phyloP scores from a whole-genome alignment of 2,329 filamentous ascomycete genomes.

The Tolypocladium guangdongense region DNA sequence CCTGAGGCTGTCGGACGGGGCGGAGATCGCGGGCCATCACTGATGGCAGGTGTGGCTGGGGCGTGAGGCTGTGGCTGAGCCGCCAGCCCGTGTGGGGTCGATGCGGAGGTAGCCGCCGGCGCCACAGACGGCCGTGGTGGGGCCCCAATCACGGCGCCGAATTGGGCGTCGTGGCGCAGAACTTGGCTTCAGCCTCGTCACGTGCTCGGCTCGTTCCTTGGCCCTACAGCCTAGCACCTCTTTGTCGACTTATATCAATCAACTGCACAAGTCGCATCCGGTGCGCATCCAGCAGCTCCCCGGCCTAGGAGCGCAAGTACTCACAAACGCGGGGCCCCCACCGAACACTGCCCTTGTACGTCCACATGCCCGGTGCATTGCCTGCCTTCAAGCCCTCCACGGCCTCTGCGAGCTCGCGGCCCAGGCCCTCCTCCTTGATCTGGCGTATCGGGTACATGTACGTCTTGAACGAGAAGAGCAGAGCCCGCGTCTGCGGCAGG shows the following conservation, averaged over 20 bases:
- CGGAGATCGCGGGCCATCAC: neutral
- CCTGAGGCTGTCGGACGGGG: too few relatives aligned
- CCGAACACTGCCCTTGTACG: slow-evolving; percentile 36
- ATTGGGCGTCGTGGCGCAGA: neutral
- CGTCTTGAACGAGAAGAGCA: slow-evolving; percentile 47
- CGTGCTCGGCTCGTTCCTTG: neutral
- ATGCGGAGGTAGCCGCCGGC: neutral
- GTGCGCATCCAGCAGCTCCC: neutral
- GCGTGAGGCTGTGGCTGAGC: neutral
- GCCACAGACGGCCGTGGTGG: neutral
- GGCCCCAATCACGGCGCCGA: neutral
- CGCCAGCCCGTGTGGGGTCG: neutral
- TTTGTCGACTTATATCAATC: too few relatives aligned
- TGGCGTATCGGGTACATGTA: slow-evolving; percentile 37
- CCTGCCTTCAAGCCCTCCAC: slow-evolving; percentile 39
- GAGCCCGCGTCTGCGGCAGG: slow-evolving; percentile 31
- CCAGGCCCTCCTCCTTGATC: slow-evolving; percentile 37
- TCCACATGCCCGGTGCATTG: slow-evolving; percentile 43
- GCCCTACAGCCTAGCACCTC: too few relatives aligned
- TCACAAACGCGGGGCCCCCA: slow-evolving; percentile 37
- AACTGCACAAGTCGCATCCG: too few relatives aligned
- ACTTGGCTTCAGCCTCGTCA: neutral
- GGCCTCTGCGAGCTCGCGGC: slow-evolving; percentile 34
- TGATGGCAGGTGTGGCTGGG: neutral
- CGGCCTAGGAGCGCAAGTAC: slow-evolving; percentile 27